Percentiles rank a stretch among this genome's conserved stretches.
These are phyloP conservation scores for Trichophyton verrucosum DNA, from an alignment of 2,329 filamentous ascomycete species.

Conservation along the genomic window DNA sequence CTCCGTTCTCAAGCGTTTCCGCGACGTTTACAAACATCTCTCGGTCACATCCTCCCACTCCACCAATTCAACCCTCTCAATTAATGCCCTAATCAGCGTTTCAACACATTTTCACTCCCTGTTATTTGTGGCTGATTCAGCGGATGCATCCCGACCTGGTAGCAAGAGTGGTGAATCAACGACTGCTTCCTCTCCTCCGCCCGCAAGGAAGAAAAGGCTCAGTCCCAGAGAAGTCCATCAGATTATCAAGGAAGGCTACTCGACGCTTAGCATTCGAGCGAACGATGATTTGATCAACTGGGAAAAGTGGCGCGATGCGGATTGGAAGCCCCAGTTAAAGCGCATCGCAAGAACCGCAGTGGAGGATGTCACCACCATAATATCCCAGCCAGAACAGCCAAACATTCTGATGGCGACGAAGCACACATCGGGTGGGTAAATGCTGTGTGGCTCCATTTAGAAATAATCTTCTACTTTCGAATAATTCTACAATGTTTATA, in stretches of 20 bases:
- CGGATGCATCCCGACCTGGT: slow-evolving; percentile 30
- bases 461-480: neutral
- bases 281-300: slow-evolving; percentile 77
- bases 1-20: slow-evolving; percentile 68
- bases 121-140: slow-evolving; percentile 45
- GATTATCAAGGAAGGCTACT: slow-evolving; percentile 92
- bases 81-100: slow-evolving; percentile 73
- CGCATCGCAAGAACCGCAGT: slow-evolving; percentile 73
- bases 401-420: neutral
- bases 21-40: slow-evolving; percentile 54
- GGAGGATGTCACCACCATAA: slow-evolving; percentile 47
- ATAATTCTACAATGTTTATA: neutral
- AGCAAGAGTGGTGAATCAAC: slow-evolving; percentile 12
- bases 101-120: slow-evolving; percentile 72
- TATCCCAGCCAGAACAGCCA: slow-evolving; percentile 12
- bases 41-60: slow-evolving; percentile 13
- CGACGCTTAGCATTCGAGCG: slow-evolving; percentile 81
- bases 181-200: slow-evolving; percentile 18
- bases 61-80: slow-evolving; percentile 34
- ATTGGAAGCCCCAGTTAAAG: slow-evolving; percentile 74
- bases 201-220: slow-evolving; percentile 48
- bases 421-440: neutral
- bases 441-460: neutral
- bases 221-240: slow-evolving; percentile 74
- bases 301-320: slow-evolving; percentile 76